These are phyloP conservation scores for Eucalyptus brandiana DNA, from an alignment of 345 rosid species.

Conservation along the genomic window DNA sequence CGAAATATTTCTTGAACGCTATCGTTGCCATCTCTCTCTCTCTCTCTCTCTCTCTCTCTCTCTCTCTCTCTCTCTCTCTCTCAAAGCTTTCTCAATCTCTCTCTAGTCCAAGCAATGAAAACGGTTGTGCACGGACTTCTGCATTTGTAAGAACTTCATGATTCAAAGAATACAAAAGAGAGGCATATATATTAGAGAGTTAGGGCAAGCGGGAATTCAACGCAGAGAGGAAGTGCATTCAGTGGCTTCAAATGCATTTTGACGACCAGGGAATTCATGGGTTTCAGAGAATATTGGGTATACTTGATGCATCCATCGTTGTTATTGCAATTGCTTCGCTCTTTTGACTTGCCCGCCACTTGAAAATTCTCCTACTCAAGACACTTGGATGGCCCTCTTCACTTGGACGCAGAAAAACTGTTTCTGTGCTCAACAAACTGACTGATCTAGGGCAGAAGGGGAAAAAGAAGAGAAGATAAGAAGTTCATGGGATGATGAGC, in stretches of 20 bases:
- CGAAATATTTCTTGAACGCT: neutral
- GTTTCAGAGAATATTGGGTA: neutral
- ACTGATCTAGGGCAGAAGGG: neutral
- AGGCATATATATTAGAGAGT: neutral
- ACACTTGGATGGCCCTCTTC: neutral
- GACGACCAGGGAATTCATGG: neutral
- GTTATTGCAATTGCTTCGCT: neutral
- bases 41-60: neutral
- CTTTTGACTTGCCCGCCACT: neutral
- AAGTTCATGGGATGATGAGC: neutral
- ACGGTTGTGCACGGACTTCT: neutral
- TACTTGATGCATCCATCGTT: neutral
- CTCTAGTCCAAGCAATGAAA: neutral
- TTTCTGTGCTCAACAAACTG: neutral
- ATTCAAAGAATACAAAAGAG: neutral
- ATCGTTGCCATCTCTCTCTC: neutral
- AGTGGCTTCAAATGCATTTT: neutral
- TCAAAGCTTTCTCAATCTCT: neutral
- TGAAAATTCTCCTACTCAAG: neutral
- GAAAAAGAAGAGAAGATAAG: neutral
- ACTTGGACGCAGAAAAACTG: neutral
- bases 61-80: no score
- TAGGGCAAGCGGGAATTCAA: neutral
- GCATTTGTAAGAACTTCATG: neutral
- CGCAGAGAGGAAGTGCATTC: neutral